Base-by-base conservation (phyloP, 2,329 filamentous ascomycete genomes). In the Phialophora chinensis region DNA sequence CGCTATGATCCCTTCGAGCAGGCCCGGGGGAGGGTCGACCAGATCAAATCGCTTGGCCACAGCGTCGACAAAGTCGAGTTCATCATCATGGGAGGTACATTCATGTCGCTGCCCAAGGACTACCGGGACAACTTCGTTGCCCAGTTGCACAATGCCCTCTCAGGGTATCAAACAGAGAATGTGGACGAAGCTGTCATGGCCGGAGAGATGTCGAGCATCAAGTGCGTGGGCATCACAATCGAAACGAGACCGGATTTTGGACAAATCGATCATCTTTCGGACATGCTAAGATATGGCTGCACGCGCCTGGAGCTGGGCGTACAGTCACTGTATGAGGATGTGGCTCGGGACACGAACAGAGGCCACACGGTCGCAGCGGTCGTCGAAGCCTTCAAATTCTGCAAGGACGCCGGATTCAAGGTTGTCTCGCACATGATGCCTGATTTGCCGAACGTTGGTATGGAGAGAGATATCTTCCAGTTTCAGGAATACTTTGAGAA, bases 361-460 rank as follows among this genome's bases (percentile, higher is more conserved):
- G 95, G 95, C 0, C 95, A 99, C 78, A 99, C 95, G 0, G 95
- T 99, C 27, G 92, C 93, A 6, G 88, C 96, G 0, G 95, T 99
- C 0, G 94, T 93, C 33, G 93, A 99, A 79, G 99, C 95, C 0
- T 99, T 99, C 77, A 96, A 91, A 72, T 84, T 97, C n/a, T 89
- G 95, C 70, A 99, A 99, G 79, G 96, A 99, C 78, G 93, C 96
- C 5, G 95, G 95, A 0, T 99, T 97, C 86, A 99, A 99, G 79
- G 95, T 99, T 0, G 95, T 99, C 69, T 96, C 92, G 72, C 95
- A 99, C 80, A 99, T 99, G 95, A 99, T 99, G 95, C 95, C 95
- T 1, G 95, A 99, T 77, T 81, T 99, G 56, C 95, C 95, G 3
- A 99, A 99, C 74, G 95, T 99, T 2, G 95, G 95, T 64, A 97